These are phyloP conservation scores for Paecilomyces dactylethromorphus DNA, from an alignment of 2,329 filamentous ascomycete species.

Conservation along the genomic window DNA sequence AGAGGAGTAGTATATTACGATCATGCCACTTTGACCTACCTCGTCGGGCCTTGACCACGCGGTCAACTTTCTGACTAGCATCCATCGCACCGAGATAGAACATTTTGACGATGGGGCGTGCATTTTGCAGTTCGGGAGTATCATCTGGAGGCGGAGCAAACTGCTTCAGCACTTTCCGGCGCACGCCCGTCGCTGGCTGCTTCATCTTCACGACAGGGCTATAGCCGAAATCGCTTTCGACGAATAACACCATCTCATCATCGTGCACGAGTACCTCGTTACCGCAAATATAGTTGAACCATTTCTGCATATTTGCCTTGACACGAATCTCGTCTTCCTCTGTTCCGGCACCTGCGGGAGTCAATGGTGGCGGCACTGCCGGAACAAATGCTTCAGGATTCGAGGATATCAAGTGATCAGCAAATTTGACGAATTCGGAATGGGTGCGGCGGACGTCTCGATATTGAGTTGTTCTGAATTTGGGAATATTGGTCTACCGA, in stretches of 20 bases:
- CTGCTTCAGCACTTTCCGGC: conserved; percentile 93
- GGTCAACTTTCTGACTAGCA: conserved; percentile 92
- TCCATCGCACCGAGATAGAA: conserved; percentile 97
- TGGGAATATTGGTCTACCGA: conserved; percentile 87
- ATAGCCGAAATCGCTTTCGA: conserved; percentile 98
- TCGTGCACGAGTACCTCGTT: conserved; percentile 92
- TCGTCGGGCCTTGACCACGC: conserved; percentile 83
- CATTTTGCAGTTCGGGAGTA: conserved; percentile 86
- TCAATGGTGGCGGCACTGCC: conserved; percentile 88
- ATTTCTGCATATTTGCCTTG: conserved; percentile 83
- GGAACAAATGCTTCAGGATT: conserved; percentile 94
- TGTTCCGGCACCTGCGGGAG: conserved; percentile 87
- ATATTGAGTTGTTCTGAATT: conserved; percentile 96
- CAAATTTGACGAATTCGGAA: conserved; percentile 93
- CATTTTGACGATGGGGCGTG: conserved; percentile 83
- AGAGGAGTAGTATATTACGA: conserved; percentile 5
- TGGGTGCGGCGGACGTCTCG: conserved; percentile 93
- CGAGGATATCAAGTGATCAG: conserved; percentile 91
- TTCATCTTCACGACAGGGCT: conserved; percentile 92
- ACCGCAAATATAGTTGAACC: conserved; percentile 87
- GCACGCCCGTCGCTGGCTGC: conserved; percentile 91
- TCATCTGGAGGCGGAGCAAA: conserved; percentile 97
- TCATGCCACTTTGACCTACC: conserved; percentile 48
- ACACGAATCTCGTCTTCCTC: conserved; percentile 90
- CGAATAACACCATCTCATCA: conserved; percentile 95